These are phyloP conservation scores for Cyberlindnera japonica DNA, from an alignment of 805 yeast genomes.

Conservation along the genomic window DNA sequence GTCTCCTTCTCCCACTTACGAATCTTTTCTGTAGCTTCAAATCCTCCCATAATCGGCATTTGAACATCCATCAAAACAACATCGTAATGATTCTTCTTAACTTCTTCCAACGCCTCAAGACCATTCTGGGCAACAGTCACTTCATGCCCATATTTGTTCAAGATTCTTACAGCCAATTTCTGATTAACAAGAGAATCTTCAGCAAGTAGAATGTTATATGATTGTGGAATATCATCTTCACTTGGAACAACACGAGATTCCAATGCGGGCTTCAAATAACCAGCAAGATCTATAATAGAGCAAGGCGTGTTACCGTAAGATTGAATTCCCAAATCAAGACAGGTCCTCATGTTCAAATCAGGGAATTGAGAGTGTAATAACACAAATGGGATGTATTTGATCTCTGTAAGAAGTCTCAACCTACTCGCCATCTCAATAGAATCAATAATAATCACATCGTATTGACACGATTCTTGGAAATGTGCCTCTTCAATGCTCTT, in stretches of 20 bases:
- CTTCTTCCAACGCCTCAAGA: constrained; percentile 73
- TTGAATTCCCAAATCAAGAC: constrained; percentile 82
- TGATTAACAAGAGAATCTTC: constrained; percentile 88
- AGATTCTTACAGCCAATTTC: constrained; percentile 77
- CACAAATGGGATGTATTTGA: constrained; percentile 82
- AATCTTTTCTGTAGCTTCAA: constrained; percentile 83
- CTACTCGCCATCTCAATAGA: constrained; percentile 70
- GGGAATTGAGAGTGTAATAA: constrained; percentile 73
- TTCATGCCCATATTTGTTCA: constrained; percentile 81
- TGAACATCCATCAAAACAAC: constrained; percentile 91
- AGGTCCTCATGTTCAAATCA: constrained; percentile 72
- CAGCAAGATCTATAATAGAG: constrained; percentile 74
- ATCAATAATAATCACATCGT: constrained; percentile 83
- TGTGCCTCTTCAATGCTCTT: constrained; percentile 44
- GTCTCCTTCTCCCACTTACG: constrained; percentile 84
- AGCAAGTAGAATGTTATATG: constrained; percentile 72
- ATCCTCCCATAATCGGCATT: constrained; percentile 95
- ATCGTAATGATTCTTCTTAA: constrained; percentile 63
- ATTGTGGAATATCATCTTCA: constrained; percentile 71
- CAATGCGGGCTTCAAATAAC: constrained; percentile 78
- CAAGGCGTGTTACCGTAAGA: constrained; percentile 90
- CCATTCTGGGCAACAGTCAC: constrained; percentile 88
- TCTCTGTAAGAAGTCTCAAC: constrained; percentile 65
- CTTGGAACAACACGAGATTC: constrained; percentile 79
- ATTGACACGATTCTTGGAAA: constrained; percentile 50